Conservation (phyloP, 2,329 filamentous ascomycete species). For the Huntiella decipiens region DNA sequence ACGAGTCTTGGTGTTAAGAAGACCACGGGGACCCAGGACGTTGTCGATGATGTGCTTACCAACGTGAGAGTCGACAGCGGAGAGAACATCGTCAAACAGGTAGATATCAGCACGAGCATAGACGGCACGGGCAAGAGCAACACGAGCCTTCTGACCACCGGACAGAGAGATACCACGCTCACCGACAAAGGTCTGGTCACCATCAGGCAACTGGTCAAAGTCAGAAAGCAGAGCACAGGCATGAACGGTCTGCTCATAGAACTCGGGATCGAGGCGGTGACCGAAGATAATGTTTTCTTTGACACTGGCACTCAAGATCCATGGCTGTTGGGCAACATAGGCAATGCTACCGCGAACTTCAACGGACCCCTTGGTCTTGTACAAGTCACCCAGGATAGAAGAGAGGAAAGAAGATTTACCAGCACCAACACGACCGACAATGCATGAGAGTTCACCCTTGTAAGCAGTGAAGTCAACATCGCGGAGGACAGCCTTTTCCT, state of each 20-base stretch:
- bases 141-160: conserved; percentile 84
- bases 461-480: conserved; percentile 76
- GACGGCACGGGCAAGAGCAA: conserved; percentile 81
- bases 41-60: conserved; percentile 88
- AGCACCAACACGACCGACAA: conserved; percentile 84
- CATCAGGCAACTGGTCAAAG: conserved; percentile 80
- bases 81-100: conserved; percentile 81
- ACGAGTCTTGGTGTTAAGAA: conserved; percentile 70
- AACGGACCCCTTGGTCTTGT: conserved; percentile 72
- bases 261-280: conserved; percentile 78
- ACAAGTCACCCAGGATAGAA: conserved; percentile 74
- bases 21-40: conserved; percentile 68
- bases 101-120: conserved; percentile 96
- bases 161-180: conserved; percentile 93
- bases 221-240: conserved; percentile 84
- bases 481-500: conserved; percentile 49
- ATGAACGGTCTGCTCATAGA: conserved; percentile 83
- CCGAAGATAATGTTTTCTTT: conserved; percentile 96
- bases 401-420: conserved; percentile 91
- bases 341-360: conserved; percentile 65
- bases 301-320: conserved; percentile 96
- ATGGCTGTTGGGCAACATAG: conserved; percentile 81
- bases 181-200: conserved; percentile 89
- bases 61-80: conserved; percentile 95
- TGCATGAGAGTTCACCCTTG: conserved; percentile 82